Conservation (phyloP, 306 rosid genomes). For the Abrus pulchellus region DNA sequence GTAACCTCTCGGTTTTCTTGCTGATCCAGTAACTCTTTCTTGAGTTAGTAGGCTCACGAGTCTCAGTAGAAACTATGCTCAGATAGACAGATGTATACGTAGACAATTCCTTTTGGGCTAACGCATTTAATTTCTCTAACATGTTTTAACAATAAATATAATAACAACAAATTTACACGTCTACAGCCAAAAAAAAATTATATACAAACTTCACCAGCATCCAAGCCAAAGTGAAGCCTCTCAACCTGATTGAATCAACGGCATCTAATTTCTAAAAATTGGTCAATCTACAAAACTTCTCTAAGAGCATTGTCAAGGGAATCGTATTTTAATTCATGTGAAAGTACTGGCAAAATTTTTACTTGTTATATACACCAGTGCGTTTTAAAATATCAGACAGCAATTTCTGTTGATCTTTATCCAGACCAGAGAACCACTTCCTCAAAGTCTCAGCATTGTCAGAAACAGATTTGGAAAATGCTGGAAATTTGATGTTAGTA, state of each 20-base stretch:
- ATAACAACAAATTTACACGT: conserved; percentile 35
- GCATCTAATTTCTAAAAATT: conserved; percentile 29
- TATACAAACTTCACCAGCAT: conserved; percentile 31
- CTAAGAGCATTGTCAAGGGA: neutral
- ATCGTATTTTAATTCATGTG: conserved; percentile 42
- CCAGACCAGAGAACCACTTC: conserved; percentile 72
- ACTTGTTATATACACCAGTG: conserved; percentile 40
- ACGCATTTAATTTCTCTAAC: conserved; percentile 1
- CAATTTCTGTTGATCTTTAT: conserved; percentile 65
- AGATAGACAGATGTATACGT: neutral
- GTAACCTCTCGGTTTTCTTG: too few species aligned
- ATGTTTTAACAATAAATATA: conserved; percentile 12
- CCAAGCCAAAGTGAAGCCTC: conserved; percentile 20
- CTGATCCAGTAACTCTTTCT: too few species aligned
- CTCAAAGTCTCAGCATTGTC: conserved; percentile 56
- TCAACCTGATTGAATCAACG: conserved; percentile 28
- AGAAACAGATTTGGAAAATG: conserved; percentile 45
- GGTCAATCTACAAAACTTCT: conserved; percentile 41
- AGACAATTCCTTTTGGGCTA: neutral
- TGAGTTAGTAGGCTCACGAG: too few species aligned
- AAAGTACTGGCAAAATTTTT: conserved; percentile 37
- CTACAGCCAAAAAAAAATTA: neutral
- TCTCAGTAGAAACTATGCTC: neutral
- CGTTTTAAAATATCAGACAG: conserved; percentile 55
- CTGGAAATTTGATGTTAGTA: conserved; percentile 43